phyloP scores from a whole-genome alignment of 108 stramenopile genomes.

The Skeletonema marinoi region DNA sequence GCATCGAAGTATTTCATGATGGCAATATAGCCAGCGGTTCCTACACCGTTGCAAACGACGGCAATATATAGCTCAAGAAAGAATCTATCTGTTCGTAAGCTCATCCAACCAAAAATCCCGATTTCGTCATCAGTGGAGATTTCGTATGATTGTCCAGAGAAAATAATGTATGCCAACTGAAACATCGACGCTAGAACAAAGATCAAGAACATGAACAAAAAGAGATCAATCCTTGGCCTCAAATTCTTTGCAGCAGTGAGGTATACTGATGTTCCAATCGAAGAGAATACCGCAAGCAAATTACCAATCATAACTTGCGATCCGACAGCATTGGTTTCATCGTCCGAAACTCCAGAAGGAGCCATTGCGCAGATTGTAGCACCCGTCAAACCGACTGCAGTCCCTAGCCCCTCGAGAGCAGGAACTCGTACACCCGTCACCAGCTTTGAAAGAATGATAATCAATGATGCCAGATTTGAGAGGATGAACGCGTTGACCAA shows the following conservation, averaged over 20 bases:
- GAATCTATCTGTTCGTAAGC: conserved; percentile 41
- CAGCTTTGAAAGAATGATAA: conserved; percentile 54
- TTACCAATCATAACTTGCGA: conserved; percentile 47
- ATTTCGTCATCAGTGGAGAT: conserved; percentile 34
- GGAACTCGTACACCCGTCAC: conserved; percentile 45
- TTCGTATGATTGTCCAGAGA: conserved; percentile 20
- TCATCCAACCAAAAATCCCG: conserved; percentile 63
- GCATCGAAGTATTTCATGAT: conserved; percentile 72
- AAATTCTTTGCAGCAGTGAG: conserved; percentile 57
- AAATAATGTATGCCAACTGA: conserved; percentile 38
- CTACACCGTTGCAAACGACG: conserved; percentile 56
- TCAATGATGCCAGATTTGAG: conserved; percentile 44
- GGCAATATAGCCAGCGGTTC: conserved; percentile 68
- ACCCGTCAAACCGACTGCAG: conserved; percentile 59
- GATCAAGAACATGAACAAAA: conserved; percentile 65
- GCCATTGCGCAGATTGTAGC: conserved; percentile 61
- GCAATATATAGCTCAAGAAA: conserved; percentile 56
- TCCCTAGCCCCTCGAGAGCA: conserved; percentile 52
- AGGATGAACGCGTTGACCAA: conserved; percentile 67
- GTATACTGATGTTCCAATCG: conserved; percentile 37
- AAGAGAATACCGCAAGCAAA: conserved; percentile 52
- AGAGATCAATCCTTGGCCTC: conserved; percentile 42
- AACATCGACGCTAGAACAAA: conserved; percentile 50
- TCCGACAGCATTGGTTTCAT: background rate
- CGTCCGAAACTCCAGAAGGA: background rate